A percentile compares a stretch with the other conserved stretches of the same genome.
Evolutionary conservation across 169 alveolate species (phyloP).

Genomic region (Eimeria sp.): DNA sequence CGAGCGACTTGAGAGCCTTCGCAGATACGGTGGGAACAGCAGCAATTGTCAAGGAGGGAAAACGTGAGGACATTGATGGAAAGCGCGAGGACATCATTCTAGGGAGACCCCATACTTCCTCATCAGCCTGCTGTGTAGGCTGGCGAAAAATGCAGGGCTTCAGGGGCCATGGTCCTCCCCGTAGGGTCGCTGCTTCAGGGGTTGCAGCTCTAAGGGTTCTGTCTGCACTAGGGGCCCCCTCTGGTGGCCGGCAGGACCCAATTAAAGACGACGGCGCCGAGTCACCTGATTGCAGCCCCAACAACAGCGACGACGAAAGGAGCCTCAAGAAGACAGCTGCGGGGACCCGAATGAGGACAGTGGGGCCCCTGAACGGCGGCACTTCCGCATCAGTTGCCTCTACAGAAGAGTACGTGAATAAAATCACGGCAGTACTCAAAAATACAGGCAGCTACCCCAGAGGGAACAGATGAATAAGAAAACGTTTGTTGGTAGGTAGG

Average conservation of each 20-base stretch:
- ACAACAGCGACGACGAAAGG: slow-evolving; percentile 14
- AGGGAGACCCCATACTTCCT: neutral
- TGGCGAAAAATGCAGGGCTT: slow-evolving; percentile 25
- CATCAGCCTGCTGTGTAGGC: slow-evolving; percentile 31
- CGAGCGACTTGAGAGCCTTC: neutral
- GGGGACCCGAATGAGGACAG: neutral
- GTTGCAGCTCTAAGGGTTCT: slow-evolving; percentile 54
- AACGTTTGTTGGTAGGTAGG: neutral
- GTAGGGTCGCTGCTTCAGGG: slow-evolving; percentile 21
- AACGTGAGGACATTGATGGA: neutral
- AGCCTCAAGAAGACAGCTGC: neutral
- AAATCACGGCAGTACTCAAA: neutral
- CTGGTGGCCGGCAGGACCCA: neutral
- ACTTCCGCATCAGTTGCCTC: neutral
- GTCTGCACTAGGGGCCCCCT: slow-evolving; percentile 61
- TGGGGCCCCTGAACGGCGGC: neutral
- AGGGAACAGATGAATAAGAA: neutral
- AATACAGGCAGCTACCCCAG: neutral
- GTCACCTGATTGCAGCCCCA: slow-evolving; percentile 23
- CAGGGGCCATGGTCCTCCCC: neutral
- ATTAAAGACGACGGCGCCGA: slow-evolving; percentile 18
- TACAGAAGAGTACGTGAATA: neutral
- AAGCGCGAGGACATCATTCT: neutral
- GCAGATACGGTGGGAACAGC: neutral
- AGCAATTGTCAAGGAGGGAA: too few species aligned